Base-by-base conservation (phyloP, 495 filamentous ascomycete species). In the Neurospora sp. region DNA sequence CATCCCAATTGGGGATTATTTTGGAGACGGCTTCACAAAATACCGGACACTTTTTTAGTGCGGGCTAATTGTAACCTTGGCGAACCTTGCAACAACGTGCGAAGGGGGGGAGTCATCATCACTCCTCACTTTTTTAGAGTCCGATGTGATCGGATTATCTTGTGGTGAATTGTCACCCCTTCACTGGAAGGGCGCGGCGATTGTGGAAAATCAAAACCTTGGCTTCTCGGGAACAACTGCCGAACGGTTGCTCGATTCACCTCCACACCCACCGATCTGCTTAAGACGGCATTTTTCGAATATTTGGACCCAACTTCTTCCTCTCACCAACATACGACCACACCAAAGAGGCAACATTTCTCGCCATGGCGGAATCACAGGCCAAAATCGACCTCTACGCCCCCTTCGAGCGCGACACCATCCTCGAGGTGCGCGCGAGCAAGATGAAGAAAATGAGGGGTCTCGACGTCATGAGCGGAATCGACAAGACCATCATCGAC, bases 391-490 rank as follows among this genome's bases (percentile, higher is more conserved):
- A 85, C 76, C 78, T 85, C 69, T 77, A 74, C 23, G 82, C 84
- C 41, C 82, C 84, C 20, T 79, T 84, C 16, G 82, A 80, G 38
- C 77, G 75, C 72, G 85, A 88, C 73, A 82, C 78, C 4, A 76
- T 90, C 35, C 78, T 86, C 62, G 84, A 89, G 74, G 75, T 89
- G n/a, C 86, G 88, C 69, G 83, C 84, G 2, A 84, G 85, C 70
- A 84, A 78, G 70, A 86, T 89, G 84, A 83, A 86, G 76, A 76
- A 74, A 12, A 81, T 89, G 79, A 77, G 75, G 23, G 81, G 82
- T 9, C 79, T 85, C 4, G 78, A 76, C 12, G 81, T 85, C 69
- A 72, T 81, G 70, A 84, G 85, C 0, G 88, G 83, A 0, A 90
- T 90, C 78, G 83, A 88, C 75, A 90, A 90, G 75, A 69, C 72